Evolutionary conservation across 345 rosid genomes (phyloP).

Genomic region (Eucalyptus curtisii): DNA sequence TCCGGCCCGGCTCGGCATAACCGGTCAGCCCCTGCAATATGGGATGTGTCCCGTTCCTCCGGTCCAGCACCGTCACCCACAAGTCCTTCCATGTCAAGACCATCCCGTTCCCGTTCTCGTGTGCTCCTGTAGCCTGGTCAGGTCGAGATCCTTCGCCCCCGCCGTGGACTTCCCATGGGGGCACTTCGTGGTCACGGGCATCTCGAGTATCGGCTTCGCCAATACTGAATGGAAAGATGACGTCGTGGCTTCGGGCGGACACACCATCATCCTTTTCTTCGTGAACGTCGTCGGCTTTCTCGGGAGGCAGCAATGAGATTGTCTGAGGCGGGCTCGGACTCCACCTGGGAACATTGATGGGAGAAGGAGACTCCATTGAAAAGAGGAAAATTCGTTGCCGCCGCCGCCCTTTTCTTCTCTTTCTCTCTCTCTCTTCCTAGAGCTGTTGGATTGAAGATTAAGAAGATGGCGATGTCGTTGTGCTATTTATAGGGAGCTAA

Average conservation of each 20-base stretch:
- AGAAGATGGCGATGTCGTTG: background rate
- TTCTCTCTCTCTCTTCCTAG: too few relatives aligned
- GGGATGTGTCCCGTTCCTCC: background rate
- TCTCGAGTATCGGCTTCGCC: background rate
- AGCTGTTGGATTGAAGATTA: background rate
- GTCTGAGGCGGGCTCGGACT: background rate
- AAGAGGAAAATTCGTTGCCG: background rate
- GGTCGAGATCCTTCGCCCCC: background rate
- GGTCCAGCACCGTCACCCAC: constrained; percentile 14
- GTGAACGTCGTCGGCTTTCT: background rate
- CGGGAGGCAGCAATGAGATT: background rate
- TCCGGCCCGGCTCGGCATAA: constrained; percentile 24
- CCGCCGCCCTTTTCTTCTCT: background rate
- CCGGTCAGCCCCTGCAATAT: constrained; percentile 25
- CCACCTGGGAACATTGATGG: background rate
- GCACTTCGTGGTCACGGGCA: background rate
- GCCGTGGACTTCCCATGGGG: background rate
- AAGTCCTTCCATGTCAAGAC: constrained; percentile 35
- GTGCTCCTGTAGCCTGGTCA: background rate
- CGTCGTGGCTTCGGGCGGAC: background rate
- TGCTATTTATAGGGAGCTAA: background rate
- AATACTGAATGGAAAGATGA: background rate
- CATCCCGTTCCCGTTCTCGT: background rate
- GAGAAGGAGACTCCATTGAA: background rate
- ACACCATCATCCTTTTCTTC: background rate